Percentiles rank a stretch among this genome's conserved stretches.
Conservation (phyloP, 2,329 filamentous ascomycete genomes). For the Botryosphaeria agaves region DNA sequence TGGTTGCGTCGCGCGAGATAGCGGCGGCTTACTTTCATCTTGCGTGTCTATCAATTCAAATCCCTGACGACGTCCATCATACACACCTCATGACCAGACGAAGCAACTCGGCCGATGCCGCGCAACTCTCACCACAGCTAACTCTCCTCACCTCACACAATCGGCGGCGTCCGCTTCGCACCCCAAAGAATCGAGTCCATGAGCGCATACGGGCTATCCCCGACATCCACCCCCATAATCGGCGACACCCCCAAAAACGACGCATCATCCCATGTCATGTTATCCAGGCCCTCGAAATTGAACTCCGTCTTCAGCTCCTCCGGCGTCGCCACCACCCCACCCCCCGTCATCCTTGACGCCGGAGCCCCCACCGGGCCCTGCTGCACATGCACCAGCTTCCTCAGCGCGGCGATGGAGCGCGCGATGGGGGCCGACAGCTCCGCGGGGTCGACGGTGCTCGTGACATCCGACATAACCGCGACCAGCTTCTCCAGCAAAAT, state of each 20-base stretch:
- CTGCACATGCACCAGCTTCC: conserved; percentile 22
- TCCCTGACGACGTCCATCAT: neutral
- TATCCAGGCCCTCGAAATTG: no score
- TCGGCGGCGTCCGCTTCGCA: neutral
- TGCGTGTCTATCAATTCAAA: neutral
- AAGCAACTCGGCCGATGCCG: neutral
- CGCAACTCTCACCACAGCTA: neutral
- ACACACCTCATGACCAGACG: neutral
- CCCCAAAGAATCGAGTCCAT: conserved; percentile 31
- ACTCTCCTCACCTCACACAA: neutral
- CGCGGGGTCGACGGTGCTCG: conserved; percentile 26
- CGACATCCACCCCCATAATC: conserved; percentile 19
- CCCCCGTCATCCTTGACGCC: no score
- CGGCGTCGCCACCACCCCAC: neutral
- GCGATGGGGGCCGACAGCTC: conserved; percentile 30
- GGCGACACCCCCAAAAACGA: conserved; percentile 14
- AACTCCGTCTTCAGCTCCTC: conserved; percentile 1
- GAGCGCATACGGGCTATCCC: conserved; percentile 28
- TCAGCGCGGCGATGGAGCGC: conserved; percentile 26
- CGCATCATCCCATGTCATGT: no score
- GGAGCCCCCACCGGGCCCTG: neutral
- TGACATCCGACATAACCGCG: conserved; percentile 27
- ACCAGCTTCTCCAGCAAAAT: conserved; percentile 28
- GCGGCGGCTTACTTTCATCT: neutral
- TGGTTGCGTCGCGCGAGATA: neutral